These are phyloP conservation scores for Vigna hirtella DNA, from an alignment of 306 rosid species.

Conservation along the genomic window DNA sequence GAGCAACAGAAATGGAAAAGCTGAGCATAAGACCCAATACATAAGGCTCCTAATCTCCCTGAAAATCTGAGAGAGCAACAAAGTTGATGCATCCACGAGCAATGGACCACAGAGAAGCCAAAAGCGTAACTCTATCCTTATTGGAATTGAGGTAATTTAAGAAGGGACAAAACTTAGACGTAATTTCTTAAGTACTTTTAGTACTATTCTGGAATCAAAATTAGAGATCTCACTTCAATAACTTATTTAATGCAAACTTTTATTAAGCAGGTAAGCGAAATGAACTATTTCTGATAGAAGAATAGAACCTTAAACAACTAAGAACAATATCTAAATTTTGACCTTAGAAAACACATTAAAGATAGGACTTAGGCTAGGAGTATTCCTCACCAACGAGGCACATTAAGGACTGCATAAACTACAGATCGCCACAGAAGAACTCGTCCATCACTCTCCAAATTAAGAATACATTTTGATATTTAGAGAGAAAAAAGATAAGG, in stretches of 20 bases:
- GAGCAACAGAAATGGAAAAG: conserved; percentile 1
- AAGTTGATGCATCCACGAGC: neutral
- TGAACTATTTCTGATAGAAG: neutral
- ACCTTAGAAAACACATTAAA: neutral
- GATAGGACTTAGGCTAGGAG: neutral
- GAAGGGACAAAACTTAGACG: neutral
- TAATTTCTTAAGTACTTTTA: neutral
- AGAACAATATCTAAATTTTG: neutral
- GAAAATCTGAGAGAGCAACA: neutral
- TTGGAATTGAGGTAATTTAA: conserved; percentile 2
- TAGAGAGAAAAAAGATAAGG: neutral
- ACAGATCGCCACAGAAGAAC: neutral
- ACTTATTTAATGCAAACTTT: neutral
- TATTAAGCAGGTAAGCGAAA: too few species aligned
- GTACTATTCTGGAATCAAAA: neutral
- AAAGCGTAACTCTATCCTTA: neutral
- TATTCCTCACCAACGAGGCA: conserved; percentile 11
- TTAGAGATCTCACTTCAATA: neutral
- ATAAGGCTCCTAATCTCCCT: neutral
- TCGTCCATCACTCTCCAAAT: neutral
- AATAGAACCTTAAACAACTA: neutral
- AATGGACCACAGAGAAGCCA: neutral
- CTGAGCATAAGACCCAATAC: neutral
- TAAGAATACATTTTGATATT: conserved; percentile 2
- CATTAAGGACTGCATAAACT: conserved; percentile 14